Base-by-base conservation (phyloP, 495 filamentous ascomycete species). In the Neurospora sp. region DNA sequence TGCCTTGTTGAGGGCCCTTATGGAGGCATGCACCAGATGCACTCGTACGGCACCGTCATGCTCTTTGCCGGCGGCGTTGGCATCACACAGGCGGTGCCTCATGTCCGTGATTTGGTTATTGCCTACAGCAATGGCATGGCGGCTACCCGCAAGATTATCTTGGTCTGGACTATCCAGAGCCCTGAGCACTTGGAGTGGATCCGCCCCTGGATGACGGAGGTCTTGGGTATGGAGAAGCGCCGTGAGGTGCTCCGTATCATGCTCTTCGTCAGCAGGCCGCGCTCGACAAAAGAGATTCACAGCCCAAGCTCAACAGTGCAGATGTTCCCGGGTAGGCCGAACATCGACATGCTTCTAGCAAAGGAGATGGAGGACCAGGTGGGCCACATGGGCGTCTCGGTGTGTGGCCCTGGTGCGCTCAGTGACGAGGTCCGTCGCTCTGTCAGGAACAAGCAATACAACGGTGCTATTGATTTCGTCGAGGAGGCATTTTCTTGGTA, bases 401-500 rank as follows among this genome's bases (percentile, higher is more conserved):
- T 96, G 20, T 99, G 96, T 82, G 96, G 95, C 11, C 92, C 93
- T 61, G 96, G 96, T 11, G 90, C 90, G 3, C 91, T 98, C 80
- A 92, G 91, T 39, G 96, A 99, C 82, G 91, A 94, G 73, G 96
- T 98, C 0, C 78, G 96, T 35, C 83, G 83, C 27, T 93, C 93
- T 22, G 88, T 92, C 22, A 85, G 96, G 70, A 83, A 82, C 42
- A 85, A 88, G 75, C 89, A 92, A 69, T 85, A 88, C 69, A 86
- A 87, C 5, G 90, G 88, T 27, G 87, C 85, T 40, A 85, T 98
- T 20, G 94, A 98, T 80, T 98, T 98, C 82, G 86, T 94, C 31
- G 96, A 99, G 80, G 96, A 99, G 84, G 92, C 93, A 61, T 99
- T 99, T 83, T 95, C 92, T 16, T 95, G 92, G 92, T 93, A 86